Base-by-base conservation (phyloP, 2,329 filamentous ascomycete species). In the Neocucurbitaria cava region DNA sequence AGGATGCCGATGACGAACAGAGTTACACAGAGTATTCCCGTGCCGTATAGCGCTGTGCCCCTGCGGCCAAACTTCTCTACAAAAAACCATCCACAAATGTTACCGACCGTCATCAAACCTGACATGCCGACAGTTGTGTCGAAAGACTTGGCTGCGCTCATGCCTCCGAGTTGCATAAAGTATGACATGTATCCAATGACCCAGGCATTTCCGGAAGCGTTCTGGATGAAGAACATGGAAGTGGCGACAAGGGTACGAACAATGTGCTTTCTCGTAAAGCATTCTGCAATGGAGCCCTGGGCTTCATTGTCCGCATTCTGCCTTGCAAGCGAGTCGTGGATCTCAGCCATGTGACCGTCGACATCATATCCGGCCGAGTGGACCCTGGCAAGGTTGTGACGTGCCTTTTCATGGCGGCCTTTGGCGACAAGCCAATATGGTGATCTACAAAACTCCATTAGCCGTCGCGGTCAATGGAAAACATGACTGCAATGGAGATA, bases 401-500 rank as follows among this genome's bases (percentile, higher is more conserved):
- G 57, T 8, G 73, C 74, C 49, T 76, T 69, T 23, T 70, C 62
- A 21, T 53, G 36, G 5, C 62, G 56, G 5, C 62, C 67, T 35
- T 72, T 69, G 2, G 70, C 66, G 2, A 75, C 58, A 11, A 75
- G 68, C 70, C 69, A 75, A 39, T 73, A 72, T 3, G 72, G 73
- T 8, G 59, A 62, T 46, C 58, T 61, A 8, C 15, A 42, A 13
- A 18, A 18, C 6, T 2, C 26, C 15, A 24, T 15, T 20, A 47
- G 17, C 23, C 24, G n/a, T n/a, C n/a, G n/a, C n/a, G n/a, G n/a
- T n/a, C n/a, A n/a, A n/a, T n/a, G n/a, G n/a, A n/a, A n/a, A n/a
- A n/a, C n/a, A n/a, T n/a, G n/a, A n/a, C n/a, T n/a, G n/a, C n/a
- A n/a, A n/a, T n/a, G n/a, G n/a, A n/a, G n/a, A n/a, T n/a, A 52